Conservation (phyloP, 345 rosid species). For the Lepidium sativum region DNA sequence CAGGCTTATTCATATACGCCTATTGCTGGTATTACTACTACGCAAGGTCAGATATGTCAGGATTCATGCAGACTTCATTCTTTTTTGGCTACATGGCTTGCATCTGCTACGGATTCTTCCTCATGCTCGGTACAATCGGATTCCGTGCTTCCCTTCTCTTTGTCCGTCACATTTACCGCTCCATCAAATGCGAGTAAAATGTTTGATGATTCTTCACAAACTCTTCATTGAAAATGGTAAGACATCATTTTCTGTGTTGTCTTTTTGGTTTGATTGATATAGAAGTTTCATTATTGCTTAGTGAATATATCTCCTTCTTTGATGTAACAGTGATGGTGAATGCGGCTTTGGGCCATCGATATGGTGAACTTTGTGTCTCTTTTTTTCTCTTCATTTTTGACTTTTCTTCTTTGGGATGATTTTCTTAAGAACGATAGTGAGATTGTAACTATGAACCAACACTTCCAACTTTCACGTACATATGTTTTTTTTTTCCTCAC, state of each 20-base stretch:
- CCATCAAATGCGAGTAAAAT: conserved; percentile 36
- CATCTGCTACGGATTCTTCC: conserved; percentile 41
- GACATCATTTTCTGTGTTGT: not conserved
- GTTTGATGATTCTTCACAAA: not conserved
- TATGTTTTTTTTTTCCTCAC: not conserved
- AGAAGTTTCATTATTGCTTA: not conserved
- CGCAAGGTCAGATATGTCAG: conserved; percentile 38
- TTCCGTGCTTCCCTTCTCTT: conserved; percentile 38
- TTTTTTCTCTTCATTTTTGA: not conserved
- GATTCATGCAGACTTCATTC: conserved; percentile 46
- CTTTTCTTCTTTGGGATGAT: not conserved
- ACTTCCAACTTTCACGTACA: not conserved
- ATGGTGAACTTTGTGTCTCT: not conserved
- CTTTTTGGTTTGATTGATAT: not conserved
- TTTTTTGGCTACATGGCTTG: conserved; percentile 55
- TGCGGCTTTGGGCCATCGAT: not conserved
- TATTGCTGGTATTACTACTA: conserved; percentile 43
- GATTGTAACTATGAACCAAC: not conserved
- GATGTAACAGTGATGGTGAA: not conserved
- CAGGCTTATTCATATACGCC: conserved; percentile 35
- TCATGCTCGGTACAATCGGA: conserved; percentile 40
- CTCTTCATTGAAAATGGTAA: not conserved
- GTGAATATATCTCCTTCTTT: not conserved
- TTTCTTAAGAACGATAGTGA: not conserved
- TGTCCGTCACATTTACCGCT: conserved; percentile 41